These are phyloP conservation scores for Hirsutella thompsonii DNA, from an alignment of 2,329 filamentous ascomycete species.

Conservation along the genomic window DNA sequence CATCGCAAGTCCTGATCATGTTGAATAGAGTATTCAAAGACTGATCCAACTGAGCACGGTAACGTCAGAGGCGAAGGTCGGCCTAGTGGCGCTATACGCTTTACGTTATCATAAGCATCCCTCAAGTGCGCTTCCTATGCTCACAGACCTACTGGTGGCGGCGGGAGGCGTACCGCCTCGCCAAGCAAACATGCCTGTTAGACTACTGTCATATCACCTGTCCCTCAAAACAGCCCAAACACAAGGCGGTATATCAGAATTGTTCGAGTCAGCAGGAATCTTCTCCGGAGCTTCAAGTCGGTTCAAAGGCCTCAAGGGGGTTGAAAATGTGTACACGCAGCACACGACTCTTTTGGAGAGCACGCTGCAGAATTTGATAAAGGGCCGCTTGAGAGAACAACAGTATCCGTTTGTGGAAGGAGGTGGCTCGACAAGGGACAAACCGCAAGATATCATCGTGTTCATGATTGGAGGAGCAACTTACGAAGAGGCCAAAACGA, in stretches of 20 bases:
- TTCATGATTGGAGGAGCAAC: constrained; percentile 91
- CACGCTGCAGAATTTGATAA: constrained; percentile 86
- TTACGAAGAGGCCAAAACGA: constrained; percentile 93
- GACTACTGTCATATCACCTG: constrained; percentile 72
- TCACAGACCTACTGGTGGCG: constrained; percentile 75
- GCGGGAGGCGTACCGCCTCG: constrained; percentile 69
- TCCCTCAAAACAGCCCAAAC: constrained; percentile 70
- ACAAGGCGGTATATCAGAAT: constrained; percentile 71
- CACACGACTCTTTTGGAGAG: constrained; percentile 80
- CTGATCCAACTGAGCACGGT: constrained; percentile 73
- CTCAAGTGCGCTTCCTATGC: constrained; percentile 68
- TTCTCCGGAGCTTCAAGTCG: constrained; percentile 79
- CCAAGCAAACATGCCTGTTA: constrained; percentile 66
- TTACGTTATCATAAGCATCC: constrained; percentile 82
- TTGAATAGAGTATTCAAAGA: constrained; percentile 59
- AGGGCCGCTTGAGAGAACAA: constrained; percentile 73
- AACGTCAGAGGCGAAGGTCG: constrained; percentile 70
- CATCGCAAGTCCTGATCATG: no score
- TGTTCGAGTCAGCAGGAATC: constrained; percentile 85
- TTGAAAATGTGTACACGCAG: constrained; percentile 98
- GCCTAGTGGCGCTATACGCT: constrained; percentile 87
- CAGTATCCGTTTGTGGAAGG: constrained; percentile 92
- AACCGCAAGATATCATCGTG: constrained; percentile 90
- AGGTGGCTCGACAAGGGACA: constrained; percentile 75
- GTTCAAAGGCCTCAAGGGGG: constrained; percentile 90